Conservation (phyloP, 441 rosid genomes). For the Euphorbia celastroides region DNA sequence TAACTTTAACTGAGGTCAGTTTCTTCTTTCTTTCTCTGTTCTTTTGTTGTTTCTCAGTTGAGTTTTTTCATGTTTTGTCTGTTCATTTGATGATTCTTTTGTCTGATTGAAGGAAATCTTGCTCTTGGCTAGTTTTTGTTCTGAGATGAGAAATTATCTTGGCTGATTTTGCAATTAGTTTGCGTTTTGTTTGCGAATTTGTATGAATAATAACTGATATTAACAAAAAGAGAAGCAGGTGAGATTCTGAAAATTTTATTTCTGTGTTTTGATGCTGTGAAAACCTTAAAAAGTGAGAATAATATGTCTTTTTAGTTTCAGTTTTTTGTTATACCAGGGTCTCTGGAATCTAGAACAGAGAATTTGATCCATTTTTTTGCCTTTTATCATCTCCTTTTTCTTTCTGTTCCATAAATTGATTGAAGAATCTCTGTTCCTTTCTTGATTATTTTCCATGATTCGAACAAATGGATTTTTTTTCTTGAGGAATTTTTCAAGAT, state of each 20-base stretch:
- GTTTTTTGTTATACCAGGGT: slow-evolving; percentile 13
- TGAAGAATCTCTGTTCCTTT: background rate
- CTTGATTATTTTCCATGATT: background rate
- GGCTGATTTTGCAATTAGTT: background rate
- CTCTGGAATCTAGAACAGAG: slow-evolving; percentile 8
- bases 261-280: slow-evolving; percentile 6
- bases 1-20: slow-evolving; percentile 24
- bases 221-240: background rate
- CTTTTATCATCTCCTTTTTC: background rate
- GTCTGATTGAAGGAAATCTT: background rate
- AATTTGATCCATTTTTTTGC: background rate
- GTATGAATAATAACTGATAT: background rate
- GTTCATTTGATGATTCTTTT: no score
- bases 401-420: slow-evolving; percentile 5
- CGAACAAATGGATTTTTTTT: background rate
- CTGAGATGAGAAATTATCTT: background rate
- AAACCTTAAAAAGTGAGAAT: slow-evolving; percentile 5
- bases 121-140: background rate
- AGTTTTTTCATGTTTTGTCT: background rate
- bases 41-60: background rate
- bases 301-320: slow-evolving; percentile 1
- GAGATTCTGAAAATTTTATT: background rate
- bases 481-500: background rate
- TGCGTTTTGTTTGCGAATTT: background rate
- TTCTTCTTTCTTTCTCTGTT: background rate